A percentile compares a stretch with the other conserved stretches of the same genome.
Evolutionary conservation across 768 basidiomycete genomes (phyloP).

Genomic region (Lactarius hengduanensis): DNA sequence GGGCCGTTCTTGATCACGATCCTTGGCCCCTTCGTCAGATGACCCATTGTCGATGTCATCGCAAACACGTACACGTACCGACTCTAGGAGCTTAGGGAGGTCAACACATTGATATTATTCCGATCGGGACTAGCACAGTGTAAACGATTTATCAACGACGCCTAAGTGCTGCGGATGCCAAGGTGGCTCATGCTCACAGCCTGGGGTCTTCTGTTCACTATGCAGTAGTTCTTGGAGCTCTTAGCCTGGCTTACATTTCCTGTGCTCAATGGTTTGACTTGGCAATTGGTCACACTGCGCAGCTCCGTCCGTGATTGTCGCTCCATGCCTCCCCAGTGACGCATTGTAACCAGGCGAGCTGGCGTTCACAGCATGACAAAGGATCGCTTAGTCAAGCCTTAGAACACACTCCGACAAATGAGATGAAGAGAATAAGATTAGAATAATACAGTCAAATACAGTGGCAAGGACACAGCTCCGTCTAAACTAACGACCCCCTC

Average conservation of each 20-base stretch:
- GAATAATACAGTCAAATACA: constrained; percentile 31
- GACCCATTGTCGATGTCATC: background rate
- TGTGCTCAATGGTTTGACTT: background rate
- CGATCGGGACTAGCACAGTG: background rate
- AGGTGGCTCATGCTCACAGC: background rate
- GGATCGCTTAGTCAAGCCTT: background rate
- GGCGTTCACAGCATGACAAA: background rate
- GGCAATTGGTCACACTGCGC: background rate
- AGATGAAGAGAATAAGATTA: constrained; percentile 23
- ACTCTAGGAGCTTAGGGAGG: too few relatives aligned
- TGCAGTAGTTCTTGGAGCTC: background rate
- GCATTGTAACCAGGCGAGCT: background rate
- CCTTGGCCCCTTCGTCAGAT: background rate
- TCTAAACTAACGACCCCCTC: constrained; percentile 16
- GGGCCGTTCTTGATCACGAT: background rate
- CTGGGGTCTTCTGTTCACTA: too few relatives aligned
- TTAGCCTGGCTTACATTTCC: background rate
- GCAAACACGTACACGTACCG: background rate
- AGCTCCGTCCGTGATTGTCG: background rate
- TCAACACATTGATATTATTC: too few relatives aligned
- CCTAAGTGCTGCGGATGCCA: background rate
- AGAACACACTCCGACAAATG: background rate
- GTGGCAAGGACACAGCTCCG: constrained; percentile 6
- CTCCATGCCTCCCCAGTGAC: background rate
- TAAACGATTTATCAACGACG: background rate